Conservation (phyloP, 371 early-diverging fungal species). For the Rhizopus delemar region DNA sequence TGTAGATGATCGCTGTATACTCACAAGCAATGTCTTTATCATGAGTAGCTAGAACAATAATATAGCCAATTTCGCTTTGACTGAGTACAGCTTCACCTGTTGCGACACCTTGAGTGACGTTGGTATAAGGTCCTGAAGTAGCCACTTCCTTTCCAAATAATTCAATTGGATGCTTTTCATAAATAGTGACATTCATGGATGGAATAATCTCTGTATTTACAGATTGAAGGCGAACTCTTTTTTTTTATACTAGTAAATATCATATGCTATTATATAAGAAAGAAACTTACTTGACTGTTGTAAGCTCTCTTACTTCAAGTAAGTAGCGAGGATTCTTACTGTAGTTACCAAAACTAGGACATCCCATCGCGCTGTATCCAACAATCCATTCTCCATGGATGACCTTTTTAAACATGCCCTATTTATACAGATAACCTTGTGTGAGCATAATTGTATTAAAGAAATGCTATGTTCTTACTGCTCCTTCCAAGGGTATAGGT, state of each 20-base stretch:
- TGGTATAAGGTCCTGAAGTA: constrained; percentile 75
- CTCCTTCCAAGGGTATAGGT: constrained; percentile 77
- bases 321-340: constrained; percentile 71
- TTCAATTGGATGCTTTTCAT: constrained; percentile 60
- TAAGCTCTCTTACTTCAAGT: constrained; percentile 62
- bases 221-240: constrained; percentile 74
- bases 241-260: not conserved
- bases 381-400: constrained; percentile 68
- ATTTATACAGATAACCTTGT: not conserved
- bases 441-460: not conserved
- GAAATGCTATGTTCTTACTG: constrained; percentile 54
- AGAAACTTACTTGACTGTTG: constrained; percentile 56
- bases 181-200: constrained; percentile 71
- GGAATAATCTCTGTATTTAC: constrained; percentile 66
- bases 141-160: constrained; percentile 63
- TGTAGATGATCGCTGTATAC: constrained; percentile 57
- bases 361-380: constrained; percentile 70
- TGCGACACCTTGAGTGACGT: constrained; percentile 67
- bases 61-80: constrained; percentile 54
- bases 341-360: constrained; percentile 61
- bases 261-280: not conserved
- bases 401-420: constrained; percentile 75
- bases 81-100: constrained; percentile 52
- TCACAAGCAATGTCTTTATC: constrained; percentile 56
- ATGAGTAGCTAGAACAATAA: constrained; percentile 64